Base-by-base conservation (phyloP, 495 filamentous ascomycete species). In the Aspergillus asperescens region DNA sequence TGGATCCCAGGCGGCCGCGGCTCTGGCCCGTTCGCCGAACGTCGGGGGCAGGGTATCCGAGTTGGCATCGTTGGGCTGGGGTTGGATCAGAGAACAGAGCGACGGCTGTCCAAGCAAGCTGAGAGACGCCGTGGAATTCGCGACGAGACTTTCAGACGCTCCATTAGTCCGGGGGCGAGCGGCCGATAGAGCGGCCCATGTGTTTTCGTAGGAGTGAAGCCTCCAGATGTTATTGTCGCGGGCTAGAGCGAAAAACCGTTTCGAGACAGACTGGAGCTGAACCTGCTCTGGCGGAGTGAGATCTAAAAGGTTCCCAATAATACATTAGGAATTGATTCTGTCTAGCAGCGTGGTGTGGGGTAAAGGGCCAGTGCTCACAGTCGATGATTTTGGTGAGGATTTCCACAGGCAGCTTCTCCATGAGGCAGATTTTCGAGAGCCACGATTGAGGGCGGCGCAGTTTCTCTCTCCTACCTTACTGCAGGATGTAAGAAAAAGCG, bases 221-320 rank as follows among this genome's bases (percentile, higher is more conserved):
- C 82, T 83, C 90, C 90, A 96, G 18, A 88, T 71, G 19, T 69
- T 77, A 52, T 88, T 81, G 64, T 95, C 90, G 15, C 88, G 85
- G 19, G 80, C 81, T 25, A 93, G 73, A n/a, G 69, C 67, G 22
- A 84, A 76, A 61, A 89, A 81, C 32, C 77, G 77, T 52, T 76
- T 83, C 13, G 81, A 90, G 15, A 88, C 82, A 10, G 77, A 78
- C 65, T 92, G 88, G 28, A 94, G 76, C 44, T 65, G 71, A 42
- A 87, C 81, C 60, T 90, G 81, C 55, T 91, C 82, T 40, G 57
- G 64, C 23, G 85, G 78, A 16, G 84, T 77, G 52, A 94, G 82
- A 65, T 81, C 89, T 92, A 38, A 25, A 39, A 50, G 22, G 9
- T n/a, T n/a, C 35, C 35, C 19, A 7, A 46, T 25, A 27, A 19